Base-by-base conservation (phyloP, 2,329 filamentous ascomycete genomes). In the Mycosphaerella arachidis region DNA sequence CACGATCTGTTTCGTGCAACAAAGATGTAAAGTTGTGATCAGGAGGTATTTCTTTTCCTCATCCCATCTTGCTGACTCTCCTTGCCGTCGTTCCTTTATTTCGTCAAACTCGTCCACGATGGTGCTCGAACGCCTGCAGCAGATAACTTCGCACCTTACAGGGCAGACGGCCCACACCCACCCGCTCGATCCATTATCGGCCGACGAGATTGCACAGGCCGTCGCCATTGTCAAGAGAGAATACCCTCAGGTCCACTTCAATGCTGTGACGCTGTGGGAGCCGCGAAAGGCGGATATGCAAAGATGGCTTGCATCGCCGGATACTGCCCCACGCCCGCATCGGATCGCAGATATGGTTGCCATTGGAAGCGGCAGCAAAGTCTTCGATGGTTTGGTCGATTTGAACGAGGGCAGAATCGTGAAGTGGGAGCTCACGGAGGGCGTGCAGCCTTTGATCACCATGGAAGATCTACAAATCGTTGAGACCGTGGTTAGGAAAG, bases 381-480 rank as follows among this genome's bases (percentile, higher is more conserved):
- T 96, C 0, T 93, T 86, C 65, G 92, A 97, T 75, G 92, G 90
- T 0, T 77, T 92, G 52, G 88, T 96, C 3, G 86, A 95, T 71
- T 75, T 96, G 57, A 79, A 82, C 20, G 79, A 85, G 50, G 80
- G 79, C 56, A 87, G 84, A 70, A 84, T 96, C 56, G 73, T 86
- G 8, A 82, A 84, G 65, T 97, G 92, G 91, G 85, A 89, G 72
- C 78, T 86, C 61, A 82, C 90, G 1, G 84, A 89, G 4, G 89
- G 88, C 27, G 85, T 91, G 13, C 92, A 96, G 74, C 92, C 92
- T 30, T 83, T 96, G 73, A 95, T 96, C 71, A 96, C 91, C 0
- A 91, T 95, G 84, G 92, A 96, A 71, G 92, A 96, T 73, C 81
- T 96, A 37, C 84, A 91, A 68, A 82, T 85, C 57, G 92, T 96